Evolutionary conservation across 305 asterid genomes (phyloP).

Genomic region (Fraxinus paxiana): DNA sequence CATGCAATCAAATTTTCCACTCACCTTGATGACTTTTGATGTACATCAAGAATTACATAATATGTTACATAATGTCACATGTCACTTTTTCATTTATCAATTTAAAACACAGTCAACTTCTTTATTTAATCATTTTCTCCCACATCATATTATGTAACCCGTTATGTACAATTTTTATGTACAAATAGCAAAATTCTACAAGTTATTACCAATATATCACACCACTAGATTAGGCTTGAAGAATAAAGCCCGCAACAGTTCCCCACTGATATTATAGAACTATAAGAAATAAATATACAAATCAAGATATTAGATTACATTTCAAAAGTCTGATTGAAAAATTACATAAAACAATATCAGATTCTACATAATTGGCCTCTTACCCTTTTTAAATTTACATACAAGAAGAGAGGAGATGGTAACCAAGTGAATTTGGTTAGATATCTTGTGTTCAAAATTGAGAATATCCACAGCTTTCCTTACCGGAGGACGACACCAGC

Average conservation of each 20-base stretch:
- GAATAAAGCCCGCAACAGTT: neutral
- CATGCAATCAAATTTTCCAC: neutral
- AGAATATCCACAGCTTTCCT: constrained; percentile 5
- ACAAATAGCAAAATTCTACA: too few species aligned
- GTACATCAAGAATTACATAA: neutral
- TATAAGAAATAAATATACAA: neutral
- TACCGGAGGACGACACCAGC: constrained; percentile 30
- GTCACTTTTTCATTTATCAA: too few species aligned
- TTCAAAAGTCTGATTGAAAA: neutral
- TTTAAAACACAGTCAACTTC: too few species aligned
- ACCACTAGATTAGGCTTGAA: neutral
- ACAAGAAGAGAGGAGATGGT: constrained; percentile 14
- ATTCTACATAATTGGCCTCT: constrained; percentile 14
- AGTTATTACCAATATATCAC: neutral
- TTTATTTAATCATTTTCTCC: too few species aligned
- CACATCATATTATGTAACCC: too few species aligned
- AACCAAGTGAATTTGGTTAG: constrained; percentile 11
- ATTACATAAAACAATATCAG: neutral
- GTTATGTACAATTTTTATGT: too few species aligned
- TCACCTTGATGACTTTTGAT: neutral
- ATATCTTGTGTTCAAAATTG: constrained; percentile 6
- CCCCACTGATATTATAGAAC: neutral
- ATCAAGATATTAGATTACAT: neutral
- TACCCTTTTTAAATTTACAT: constrained; percentile 23
- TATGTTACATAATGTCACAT: too few species aligned